phyloP scores from a whole-genome alignment of 2,329 filamentous ascomycete species.

The Hypoxylon sp. region DNA sequence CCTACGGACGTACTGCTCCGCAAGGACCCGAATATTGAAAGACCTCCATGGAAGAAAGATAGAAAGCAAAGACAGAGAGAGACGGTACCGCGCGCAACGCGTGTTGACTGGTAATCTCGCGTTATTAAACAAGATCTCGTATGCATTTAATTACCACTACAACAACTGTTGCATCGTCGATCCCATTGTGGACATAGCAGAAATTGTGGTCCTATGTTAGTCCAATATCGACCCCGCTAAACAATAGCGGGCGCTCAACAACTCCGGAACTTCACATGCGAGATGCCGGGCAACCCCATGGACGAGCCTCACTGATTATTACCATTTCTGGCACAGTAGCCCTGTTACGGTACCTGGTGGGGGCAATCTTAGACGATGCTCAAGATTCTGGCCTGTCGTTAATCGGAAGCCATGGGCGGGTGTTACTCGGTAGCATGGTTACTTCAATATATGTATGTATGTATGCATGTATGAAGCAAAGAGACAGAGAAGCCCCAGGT shows the following conservation, averaged over 20 bases:
- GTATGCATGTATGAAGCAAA: not conserved
- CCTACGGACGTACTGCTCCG: too few relatives aligned
- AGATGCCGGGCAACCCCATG: conserved; percentile 24
- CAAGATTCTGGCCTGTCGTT: conserved; percentile 3
- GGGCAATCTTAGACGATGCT: conserved; percentile 9
- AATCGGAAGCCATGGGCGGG: not conserved
- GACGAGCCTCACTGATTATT: conserved; percentile 23
- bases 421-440: conserved; percentile 1
- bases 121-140: conserved; percentile 40
- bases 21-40: not conserved
- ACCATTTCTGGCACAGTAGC: conserved; percentile 9
- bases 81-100: conserved; percentile 4
- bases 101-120: conserved; percentile 29
- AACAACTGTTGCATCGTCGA: conserved; percentile 29
- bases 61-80: not conserved
- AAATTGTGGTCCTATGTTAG: conserved; percentile 35
- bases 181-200: conserved; percentile 31
- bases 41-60: not conserved
- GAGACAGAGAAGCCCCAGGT: not conserved
- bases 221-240: conserved; percentile 2
- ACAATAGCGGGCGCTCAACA: conserved; percentile 6
- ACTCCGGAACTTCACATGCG: conserved; percentile 32
- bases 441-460: not conserved
- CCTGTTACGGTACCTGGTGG: conserved; percentile 4
- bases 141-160: conserved; percentile 38